A percentile compares a stretch with the other conserved stretches of the same genome.
Evolutionary conservation across 495 filamentous ascomycete genomes (phyloP).

Genomic region (Ascodesmis nigricans): DNA sequence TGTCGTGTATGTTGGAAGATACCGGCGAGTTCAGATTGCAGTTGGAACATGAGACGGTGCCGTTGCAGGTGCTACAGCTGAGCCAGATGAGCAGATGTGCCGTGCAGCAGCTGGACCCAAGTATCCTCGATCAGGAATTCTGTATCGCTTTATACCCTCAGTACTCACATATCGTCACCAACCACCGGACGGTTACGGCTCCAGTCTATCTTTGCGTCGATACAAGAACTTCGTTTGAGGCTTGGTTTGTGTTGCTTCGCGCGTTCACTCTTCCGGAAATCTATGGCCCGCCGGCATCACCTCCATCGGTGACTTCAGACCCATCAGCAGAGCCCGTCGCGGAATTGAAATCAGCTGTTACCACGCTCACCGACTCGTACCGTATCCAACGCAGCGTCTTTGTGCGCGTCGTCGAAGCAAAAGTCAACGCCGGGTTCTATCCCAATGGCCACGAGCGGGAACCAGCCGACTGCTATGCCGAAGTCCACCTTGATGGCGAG

Average conservation of each 20-base stretch:
- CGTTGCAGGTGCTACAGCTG: slow-evolving; percentile 68
- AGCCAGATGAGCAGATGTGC: slow-evolving; percentile 73
- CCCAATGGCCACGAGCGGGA: too few species aligned
- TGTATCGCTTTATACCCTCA: slow-evolving; percentile 81
- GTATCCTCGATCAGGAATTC: slow-evolving; percentile 84
- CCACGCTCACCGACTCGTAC: slow-evolving; percentile 23
- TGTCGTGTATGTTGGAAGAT: slow-evolving; percentile 84
- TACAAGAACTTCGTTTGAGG: slow-evolving; percentile 72
- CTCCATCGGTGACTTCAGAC: background rate
- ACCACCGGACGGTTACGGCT: slow-evolving; percentile 38
- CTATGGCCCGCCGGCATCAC: slow-evolving; percentile 52
- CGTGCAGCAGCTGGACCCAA: slow-evolving; percentile 68
- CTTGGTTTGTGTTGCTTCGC: slow-evolving; percentile 84
- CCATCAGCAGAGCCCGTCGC: background rate
- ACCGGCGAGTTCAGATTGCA: slow-evolving; percentile 87
- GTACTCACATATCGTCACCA: slow-evolving; percentile 46
- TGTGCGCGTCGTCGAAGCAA: slow-evolving; percentile 36
- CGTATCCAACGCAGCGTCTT: slow-evolving; percentile 37
- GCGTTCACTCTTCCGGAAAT: slow-evolving; percentile 89
- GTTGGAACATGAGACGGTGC: slow-evolving; percentile 54
- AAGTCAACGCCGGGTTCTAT: slow-evolving; percentile 23
- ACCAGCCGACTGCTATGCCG: slow-evolving; percentile 50
- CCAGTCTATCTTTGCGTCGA: slow-evolving; percentile 75
- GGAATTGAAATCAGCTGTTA: too few species aligned
- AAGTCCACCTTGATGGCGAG: slow-evolving; percentile 81